Conservation (phyloP, 495 filamentous ascomycete species). For the Lophiotrema nucula region DNA sequence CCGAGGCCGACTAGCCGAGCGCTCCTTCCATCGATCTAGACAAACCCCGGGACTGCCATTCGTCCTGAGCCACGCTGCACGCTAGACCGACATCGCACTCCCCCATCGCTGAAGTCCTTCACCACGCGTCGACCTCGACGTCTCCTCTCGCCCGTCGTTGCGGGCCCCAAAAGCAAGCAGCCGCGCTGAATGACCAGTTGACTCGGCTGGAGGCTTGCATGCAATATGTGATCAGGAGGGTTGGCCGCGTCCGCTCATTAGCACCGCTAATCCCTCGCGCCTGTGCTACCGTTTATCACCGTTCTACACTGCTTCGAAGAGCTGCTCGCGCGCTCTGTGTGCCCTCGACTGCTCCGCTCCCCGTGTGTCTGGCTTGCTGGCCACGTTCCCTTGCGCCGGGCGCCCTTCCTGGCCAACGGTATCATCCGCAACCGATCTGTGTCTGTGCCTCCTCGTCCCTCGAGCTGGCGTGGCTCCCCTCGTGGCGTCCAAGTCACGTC, state of each 20-base stretch:
- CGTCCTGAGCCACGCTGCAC: not conserved
- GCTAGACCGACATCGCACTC: not conserved
- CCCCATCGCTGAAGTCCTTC: not conserved
- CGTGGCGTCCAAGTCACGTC: constrained; percentile 21
- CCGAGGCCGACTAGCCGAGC: constrained; percentile 8
- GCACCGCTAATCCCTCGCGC: not conserved
- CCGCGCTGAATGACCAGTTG: not conserved
- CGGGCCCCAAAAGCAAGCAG: constrained; percentile 10
- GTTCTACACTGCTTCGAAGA: not conserved
- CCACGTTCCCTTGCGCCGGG: constrained; percentile 20
- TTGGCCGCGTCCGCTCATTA: constrained; percentile 16
- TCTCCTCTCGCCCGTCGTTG: not conserved
- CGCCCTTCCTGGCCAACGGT: constrained; percentile 10
- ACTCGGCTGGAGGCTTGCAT: constrained; percentile 13
- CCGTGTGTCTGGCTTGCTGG: not conserved
- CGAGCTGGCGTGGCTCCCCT: constrained; percentile 33
- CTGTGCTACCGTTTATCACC: constrained; percentile 23
- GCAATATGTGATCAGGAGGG: constrained; percentile 10
- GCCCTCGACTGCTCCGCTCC: not conserved
- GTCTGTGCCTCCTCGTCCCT: constrained; percentile 13
- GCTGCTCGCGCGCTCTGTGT: not conserved
- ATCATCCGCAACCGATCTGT: constrained; percentile 14
- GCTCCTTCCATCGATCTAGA: not conserved
- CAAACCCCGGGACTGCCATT: not conserved
- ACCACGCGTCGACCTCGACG: not conserved